Percentiles rank a stretch among this genome's conserved stretches.
phyloP scores from a whole-genome alignment of 805 yeast genomes.

The Saccharomycodes ludwigii region DNA sequence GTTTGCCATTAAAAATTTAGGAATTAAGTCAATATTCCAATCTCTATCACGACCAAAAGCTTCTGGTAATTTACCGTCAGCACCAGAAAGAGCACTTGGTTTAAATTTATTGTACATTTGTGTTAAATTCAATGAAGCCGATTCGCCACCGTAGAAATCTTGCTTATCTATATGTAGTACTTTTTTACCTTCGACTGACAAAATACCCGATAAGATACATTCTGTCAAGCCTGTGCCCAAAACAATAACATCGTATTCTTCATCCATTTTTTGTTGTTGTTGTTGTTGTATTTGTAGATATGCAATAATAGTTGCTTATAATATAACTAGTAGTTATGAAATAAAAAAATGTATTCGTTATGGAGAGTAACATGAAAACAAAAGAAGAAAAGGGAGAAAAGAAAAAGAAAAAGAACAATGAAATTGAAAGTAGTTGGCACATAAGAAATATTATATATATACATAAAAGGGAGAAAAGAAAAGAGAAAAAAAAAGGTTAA shows the following conservation, averaged over 20 bases:
- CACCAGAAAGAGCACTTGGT: conserved; percentile 58
- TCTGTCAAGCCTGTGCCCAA: conserved; percentile 93
- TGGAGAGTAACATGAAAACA: no score
- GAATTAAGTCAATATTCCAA: conserved; percentile 96
- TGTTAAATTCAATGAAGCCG: conserved; percentile 65
- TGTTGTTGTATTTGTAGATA: no score
- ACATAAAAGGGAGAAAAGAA: no score
- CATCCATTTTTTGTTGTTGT: conserved; percentile 56
- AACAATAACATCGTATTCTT: conserved; percentile 92
- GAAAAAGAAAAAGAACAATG: no score
- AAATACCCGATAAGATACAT: conserved; percentile 84
- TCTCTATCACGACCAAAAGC: conserved; percentile 84
- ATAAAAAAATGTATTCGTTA: no score
- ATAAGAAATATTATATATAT: no score
- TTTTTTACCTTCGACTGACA: conserved; percentile 96
- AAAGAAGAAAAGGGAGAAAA: no score
- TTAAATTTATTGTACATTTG: conserved; percentile 75
- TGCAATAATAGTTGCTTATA: no score
- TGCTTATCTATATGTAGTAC: conserved; percentile 94
- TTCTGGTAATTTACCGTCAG: conserved; percentile 45
- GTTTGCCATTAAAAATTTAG: conserved; percentile 93
- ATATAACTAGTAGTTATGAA: no score
- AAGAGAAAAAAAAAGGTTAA: no score
- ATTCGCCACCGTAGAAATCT: conserved; percentile 90
- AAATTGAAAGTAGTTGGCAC: no score